Conservation (phyloP, 1,284 basidiomycete species). For the Pulveroboletus sp. region DNA sequence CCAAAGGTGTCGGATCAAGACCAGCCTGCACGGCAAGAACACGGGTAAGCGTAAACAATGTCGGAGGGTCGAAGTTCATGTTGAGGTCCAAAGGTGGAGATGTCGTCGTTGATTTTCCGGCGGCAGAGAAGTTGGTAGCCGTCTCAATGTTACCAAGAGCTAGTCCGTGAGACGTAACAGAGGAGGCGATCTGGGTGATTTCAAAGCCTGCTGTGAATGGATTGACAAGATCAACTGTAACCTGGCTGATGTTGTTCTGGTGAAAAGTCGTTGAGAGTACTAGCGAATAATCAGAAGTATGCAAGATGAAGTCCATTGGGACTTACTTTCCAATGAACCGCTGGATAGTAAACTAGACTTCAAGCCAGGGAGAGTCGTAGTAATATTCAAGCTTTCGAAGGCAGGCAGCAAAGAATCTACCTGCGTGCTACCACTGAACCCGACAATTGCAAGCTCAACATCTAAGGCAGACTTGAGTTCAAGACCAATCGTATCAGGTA, state of each 20-base stretch:
- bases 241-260: constrained; percentile 65
- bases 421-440: constrained; percentile 62
- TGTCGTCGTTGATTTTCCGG: constrained; percentile 55
- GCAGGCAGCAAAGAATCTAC: constrained; percentile 63
- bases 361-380: constrained; percentile 63
- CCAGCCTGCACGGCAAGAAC: constrained; percentile 67
- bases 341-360: constrained; percentile 56
- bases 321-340: constrained; percentile 55
- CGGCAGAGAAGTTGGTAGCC: constrained; percentile 52
- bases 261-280: constrained; percentile 70
- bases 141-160: constrained; percentile 65
- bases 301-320: neutral
- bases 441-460: constrained; percentile 53
- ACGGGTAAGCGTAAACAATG: constrained; percentile 72
- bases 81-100: constrained; percentile 64
- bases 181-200: constrained; percentile 66
- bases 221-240: constrained; percentile 65
- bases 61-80: constrained; percentile 73
- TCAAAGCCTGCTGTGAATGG: constrained; percentile 66
- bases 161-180: constrained; percentile 65
- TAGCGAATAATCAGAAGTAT: constrained; percentile 21
- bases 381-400: constrained; percentile 62
- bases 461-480: constrained; percentile 38
- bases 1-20: constrained; percentile 61
- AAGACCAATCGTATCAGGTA: neutral